Evolutionary conservation across 78 protist genomes (phyloP).

Genomic region (Dictyostelium brefeldianum): DNA sequence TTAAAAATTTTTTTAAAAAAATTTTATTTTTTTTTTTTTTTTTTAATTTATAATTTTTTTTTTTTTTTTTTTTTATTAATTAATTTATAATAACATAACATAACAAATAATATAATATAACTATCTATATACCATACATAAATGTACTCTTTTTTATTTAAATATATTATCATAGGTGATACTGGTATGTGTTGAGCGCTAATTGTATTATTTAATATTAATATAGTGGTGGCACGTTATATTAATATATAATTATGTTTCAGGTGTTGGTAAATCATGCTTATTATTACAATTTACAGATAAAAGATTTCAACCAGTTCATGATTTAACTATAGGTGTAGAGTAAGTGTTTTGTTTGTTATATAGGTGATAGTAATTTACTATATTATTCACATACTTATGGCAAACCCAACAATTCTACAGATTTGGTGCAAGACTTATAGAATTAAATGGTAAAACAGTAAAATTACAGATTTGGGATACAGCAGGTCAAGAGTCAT

Average conservation of each 20-base stretch:
- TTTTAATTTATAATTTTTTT: background rate
- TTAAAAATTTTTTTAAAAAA: background rate
- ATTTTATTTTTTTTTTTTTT: constrained; percentile 11
- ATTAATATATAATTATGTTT: no score
- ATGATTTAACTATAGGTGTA: constrained; percentile 99
- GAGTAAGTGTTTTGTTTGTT: constrained; percentile 90
- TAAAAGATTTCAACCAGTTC: constrained; percentile 97
- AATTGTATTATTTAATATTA: background rate
- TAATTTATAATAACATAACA: background rate
- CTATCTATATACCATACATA: background rate
- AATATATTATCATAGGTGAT: constrained; percentile 99
- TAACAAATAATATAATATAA: background rate
- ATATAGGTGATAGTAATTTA: background rate
- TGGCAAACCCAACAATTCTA: no score
- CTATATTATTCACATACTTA: no score
- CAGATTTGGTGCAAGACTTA: constrained; percentile 89
- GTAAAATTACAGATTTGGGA: constrained; percentile 91
- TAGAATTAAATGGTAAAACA: constrained; percentile 74
- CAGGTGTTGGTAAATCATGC: constrained; percentile 98
- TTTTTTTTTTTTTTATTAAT: background rate
- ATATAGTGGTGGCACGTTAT: no score
- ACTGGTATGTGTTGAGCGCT: constrained; percentile 94
- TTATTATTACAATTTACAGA: constrained; percentile 98
- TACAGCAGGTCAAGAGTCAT: constrained; percentile 86
- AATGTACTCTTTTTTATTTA: constrained; percentile 95